These are phyloP conservation scores for Fusarium marasasianum DNA, from an alignment of 2,329 filamentous ascomycete genomes.

Conservation along the genomic window DNA sequence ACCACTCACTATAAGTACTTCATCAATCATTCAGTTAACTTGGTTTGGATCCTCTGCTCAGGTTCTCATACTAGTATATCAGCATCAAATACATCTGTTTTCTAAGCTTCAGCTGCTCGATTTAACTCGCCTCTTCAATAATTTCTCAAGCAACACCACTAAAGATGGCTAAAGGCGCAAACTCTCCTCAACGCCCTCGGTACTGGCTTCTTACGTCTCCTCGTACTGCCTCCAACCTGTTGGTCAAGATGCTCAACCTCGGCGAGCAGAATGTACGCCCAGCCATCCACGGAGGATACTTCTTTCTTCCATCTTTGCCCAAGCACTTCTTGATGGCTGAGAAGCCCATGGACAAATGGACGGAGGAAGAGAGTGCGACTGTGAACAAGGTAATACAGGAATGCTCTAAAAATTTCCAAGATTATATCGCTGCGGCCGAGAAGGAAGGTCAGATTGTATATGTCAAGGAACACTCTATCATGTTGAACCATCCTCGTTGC, in stretches of 20 bases:
- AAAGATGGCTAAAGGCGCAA: constrained; percentile 19
- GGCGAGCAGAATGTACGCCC: constrained; percentile 29
- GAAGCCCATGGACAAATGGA: constrained; percentile 25
- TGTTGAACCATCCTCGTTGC: constrained; percentile 16
- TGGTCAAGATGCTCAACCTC: constrained; percentile 35
- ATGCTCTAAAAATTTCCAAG: constrained; percentile 17
- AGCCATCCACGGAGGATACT: constrained; percentile 23
- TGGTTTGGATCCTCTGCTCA: neutral
- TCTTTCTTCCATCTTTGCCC: constrained; percentile 16
- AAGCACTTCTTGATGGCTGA: neutral
- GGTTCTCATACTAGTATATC: neutral
- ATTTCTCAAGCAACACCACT: neutral
- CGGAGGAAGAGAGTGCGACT: constrained; percentile 3
- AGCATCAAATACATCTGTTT: neutral
- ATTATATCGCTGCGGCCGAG: constrained; percentile 22
- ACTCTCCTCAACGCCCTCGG: neutral
- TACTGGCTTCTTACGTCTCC: constrained; percentile 33
- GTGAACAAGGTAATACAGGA: neutral
- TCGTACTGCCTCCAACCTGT: constrained; percentile 32
- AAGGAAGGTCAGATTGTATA: constrained; percentile 15
- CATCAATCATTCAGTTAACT: neutral
- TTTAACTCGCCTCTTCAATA: neutral
- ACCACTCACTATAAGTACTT: neutral
- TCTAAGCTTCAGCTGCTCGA: neutral
- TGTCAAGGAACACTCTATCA: constrained; percentile 28